Evolutionary conservation across 371 early-diverging fungal genomes (phyloP), one percentile per base, ranked within the genome.

Genomic region (Dichotomocladium elegans): DNA sequence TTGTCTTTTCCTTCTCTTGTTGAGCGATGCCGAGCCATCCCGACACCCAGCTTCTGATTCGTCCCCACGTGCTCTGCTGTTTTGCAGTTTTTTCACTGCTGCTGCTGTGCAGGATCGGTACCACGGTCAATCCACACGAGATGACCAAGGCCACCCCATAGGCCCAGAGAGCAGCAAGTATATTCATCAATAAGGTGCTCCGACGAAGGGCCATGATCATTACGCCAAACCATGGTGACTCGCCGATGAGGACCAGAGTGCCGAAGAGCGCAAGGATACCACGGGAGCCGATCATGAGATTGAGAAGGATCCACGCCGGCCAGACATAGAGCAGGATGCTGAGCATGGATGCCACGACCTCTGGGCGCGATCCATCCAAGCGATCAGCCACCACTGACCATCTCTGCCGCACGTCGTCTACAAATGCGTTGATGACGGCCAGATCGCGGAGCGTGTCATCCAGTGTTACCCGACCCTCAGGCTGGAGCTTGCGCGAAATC

Each of bases 391-490:
- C 1, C 19, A 31, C 15, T 14, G 46, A 42, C 14, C 40, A 9
- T 26, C 49, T 22, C 9, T 34, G 25, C 19, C 52, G 48, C 9
- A 59, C 28, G 12, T 56, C 46, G 9, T 58, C 65, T 9, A 69
- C 53, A 45, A 51, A 64, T 1, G 47, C 53, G 34, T 66, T 71
- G 27, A 75, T 51, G 15, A 48, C 42, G 11, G 47, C 51, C 2
- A 75, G 35, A 57, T 75, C 52, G 7, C 57, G 48, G 21, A 75
- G 35, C 0, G 75, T 71, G 60, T 69, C 72, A 59, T 75, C 75
- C 63, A 75, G 65, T 51, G 70, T 67, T 34, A 68, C 63, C 24
- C 67, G 55, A 3, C 50, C 61, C 1, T 61, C 55, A 4, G 55
- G 61, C 34, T 59, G 60, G 24, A 64, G 60, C 40, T 71, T 73